These are phyloP conservation scores for Priceomyces fermenticarens DNA, from an alignment of 805 yeast genomes.

Conservation along the genomic window DNA sequence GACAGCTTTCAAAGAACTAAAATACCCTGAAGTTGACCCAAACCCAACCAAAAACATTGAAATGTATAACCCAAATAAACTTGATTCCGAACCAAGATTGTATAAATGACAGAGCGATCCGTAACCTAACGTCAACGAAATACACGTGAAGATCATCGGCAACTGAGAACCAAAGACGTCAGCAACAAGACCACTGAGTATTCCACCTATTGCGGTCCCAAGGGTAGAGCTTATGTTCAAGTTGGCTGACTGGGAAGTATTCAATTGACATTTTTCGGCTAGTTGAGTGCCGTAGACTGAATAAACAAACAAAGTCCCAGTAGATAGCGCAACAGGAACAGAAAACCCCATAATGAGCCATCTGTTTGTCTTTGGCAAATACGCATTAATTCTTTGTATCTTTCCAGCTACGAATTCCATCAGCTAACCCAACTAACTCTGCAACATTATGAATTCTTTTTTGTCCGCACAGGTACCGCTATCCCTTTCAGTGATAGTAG, in stretches of 20 bases:
- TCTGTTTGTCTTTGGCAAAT: conserved; percentile 22
- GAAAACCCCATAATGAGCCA: conserved; percentile 24
- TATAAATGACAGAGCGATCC: conserved; percentile 23
- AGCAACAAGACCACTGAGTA: conserved; percentile 29
- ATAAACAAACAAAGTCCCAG: conserved; percentile 33
- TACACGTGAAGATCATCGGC: conserved; percentile 26
- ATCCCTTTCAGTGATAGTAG: too few species aligned
- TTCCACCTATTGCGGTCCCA: conserved; percentile 32
- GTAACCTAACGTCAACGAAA: conserved; percentile 24
- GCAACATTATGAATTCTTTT: too few species aligned
- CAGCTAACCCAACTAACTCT: too few species aligned
- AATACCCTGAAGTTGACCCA: conserved; percentile 33
- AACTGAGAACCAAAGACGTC: conserved; percentile 32
- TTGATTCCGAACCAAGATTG: conserved; percentile 15
- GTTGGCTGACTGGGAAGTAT: conserved; percentile 26
- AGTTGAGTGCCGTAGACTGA: conserved; percentile 32
- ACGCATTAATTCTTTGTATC: conserved; percentile 14
- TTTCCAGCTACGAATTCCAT: conserved; percentile 13
- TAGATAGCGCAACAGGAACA: conserved; percentile 30
- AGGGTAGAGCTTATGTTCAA: conserved; percentile 29
- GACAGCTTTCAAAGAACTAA: conserved; percentile 32
- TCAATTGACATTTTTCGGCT: conserved; percentile 26
- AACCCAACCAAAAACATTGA: conserved; percentile 31
- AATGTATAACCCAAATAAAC: conserved; percentile 11
- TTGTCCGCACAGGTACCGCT: too few species aligned